Conservation (phyloP, 2,329 filamentous ascomycete species). For the Emericellopsis atlantica region DNA sequence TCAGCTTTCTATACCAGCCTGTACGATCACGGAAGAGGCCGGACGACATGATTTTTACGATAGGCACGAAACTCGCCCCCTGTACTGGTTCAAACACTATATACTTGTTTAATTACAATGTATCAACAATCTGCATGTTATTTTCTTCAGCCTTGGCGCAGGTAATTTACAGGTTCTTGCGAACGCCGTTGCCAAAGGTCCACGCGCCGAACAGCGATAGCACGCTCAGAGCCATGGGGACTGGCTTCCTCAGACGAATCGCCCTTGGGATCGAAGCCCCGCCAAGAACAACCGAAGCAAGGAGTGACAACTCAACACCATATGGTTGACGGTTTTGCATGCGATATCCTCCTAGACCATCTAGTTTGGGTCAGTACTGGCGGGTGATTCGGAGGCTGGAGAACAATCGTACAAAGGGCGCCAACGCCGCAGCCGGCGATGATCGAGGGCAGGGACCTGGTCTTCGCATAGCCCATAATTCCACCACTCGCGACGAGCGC, state of each 20-base stretch:
- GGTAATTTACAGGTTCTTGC: constrained; percentile 20
- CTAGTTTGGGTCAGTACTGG: constrained; percentile 15
- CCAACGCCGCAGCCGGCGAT: constrained; percentile 78
- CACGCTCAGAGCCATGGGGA: constrained; percentile 68
- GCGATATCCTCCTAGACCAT: constrained; percentile 71
- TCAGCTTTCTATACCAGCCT: no score
- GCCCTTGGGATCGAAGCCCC: constrained; percentile 79
- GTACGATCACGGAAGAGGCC: no score
- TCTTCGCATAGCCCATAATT: constrained; percentile 73
- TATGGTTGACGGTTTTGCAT: constrained; percentile 65
- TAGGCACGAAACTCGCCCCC: no score
- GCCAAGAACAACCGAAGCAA: constrained; percentile 75
- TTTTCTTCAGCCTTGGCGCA: no score
- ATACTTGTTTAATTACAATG: no score
- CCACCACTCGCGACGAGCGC: constrained; percentile 78
- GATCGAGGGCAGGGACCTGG: constrained; percentile 76
- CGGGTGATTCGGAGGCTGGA: background rate
- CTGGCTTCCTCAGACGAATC: constrained; percentile 69
- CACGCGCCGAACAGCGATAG: constrained; percentile 68
- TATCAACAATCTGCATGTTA: no score
- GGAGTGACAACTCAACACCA: constrained; percentile 76
- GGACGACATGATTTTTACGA: no score
- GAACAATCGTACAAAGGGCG: constrained; percentile 32
- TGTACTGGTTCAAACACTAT: no score
- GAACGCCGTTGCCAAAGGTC: constrained; percentile 64